Evolutionary conservation across 2,329 filamentous ascomycete species (phyloP).

Genomic region (Claviceps capensis): DNA sequence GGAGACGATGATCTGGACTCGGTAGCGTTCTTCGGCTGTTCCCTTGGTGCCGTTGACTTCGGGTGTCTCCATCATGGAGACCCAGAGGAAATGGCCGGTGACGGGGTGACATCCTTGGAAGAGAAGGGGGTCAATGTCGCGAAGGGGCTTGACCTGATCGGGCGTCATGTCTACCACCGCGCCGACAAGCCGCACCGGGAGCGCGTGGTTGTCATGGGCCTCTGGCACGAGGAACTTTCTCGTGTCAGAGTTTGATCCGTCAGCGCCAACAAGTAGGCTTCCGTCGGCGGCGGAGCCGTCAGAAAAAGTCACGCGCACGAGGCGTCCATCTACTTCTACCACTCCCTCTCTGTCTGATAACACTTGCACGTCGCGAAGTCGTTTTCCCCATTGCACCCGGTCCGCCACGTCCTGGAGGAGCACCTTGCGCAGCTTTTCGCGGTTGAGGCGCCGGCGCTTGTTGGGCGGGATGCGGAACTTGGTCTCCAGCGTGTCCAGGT

Average conservation of each 20-base stretch:
- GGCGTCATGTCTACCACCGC: slow-evolving; percentile 23
- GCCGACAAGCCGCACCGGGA: slow-evolving; percentile 26
- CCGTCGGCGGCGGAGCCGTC: slow-evolving; percentile 21
- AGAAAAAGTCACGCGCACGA: slow-evolving; percentile 16
- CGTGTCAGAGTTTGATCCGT: slow-evolving; percentile 25
- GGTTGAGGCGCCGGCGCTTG: slow-evolving; percentile 22
- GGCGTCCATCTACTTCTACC: not conserved
- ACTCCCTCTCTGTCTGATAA: slow-evolving; percentile 4
- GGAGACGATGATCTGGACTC: slow-evolving; percentile 31
- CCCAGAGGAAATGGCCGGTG: slow-evolving; percentile 36
- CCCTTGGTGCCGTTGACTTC: slow-evolving; percentile 21
- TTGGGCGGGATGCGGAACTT: slow-evolving; percentile 26
- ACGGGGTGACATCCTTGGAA: slow-evolving; percentile 40
- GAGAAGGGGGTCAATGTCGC: slow-evolving; percentile 37
- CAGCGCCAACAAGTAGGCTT: slow-evolving; percentile 24
- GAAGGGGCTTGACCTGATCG: slow-evolving; percentile 23
- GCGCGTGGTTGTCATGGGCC: slow-evolving; percentile 16
- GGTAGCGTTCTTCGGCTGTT: slow-evolving; percentile 20
- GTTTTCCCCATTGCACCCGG: slow-evolving; percentile 20
- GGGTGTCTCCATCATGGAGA: slow-evolving; percentile 30
- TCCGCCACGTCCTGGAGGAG: slow-evolving; percentile 16
- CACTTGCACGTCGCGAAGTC: slow-evolving; percentile 15
- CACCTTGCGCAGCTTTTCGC: slow-evolving; percentile 20
- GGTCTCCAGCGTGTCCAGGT: slow-evolving; percentile 22
- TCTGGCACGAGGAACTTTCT: slow-evolving; percentile 20